These are phyloP conservation scores for Melastoma malabathricum DNA, from an alignment of 345 rosid genomes.

Conservation along the genomic window DNA sequence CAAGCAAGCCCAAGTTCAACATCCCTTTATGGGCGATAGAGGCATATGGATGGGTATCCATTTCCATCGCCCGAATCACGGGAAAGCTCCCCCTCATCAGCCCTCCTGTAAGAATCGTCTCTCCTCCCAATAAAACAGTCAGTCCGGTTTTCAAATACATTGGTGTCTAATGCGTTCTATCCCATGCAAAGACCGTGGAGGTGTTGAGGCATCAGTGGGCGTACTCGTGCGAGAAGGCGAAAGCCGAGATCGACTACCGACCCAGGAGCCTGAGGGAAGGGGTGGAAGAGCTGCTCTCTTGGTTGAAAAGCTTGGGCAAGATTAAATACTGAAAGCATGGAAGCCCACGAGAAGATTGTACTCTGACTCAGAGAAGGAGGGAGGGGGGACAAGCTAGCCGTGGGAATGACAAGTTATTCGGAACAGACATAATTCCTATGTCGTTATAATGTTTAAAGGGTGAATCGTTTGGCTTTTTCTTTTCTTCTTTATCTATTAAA, in stretches of 20 bases:
- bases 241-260: conserved; percentile 54
- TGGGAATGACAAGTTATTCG: too few species aligned
- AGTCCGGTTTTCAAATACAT: neutral
- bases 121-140: too few species aligned
- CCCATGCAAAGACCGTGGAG: conserved; percentile 37
- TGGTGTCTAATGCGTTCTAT: neutral
- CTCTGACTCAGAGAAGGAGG: too few species aligned
- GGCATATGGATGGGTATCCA: conserved; percentile 60
- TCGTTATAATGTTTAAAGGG: too few species aligned
- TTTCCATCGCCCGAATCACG: conserved; percentile 44
- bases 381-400: too few species aligned
- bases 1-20: conserved; percentile 43
- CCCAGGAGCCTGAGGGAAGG: conserved; percentile 79
- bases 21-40: conserved; percentile 53
- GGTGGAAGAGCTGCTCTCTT: conserved; percentile 58
- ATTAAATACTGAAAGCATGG: conserved; percentile 36
- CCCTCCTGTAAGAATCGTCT: conserved; percentile 49
- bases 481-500: too few species aligned
- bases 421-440: too few species aligned
- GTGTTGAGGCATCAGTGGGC: conserved; percentile 82
- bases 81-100: conserved; percentile 84
- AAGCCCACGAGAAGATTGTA: neutral
- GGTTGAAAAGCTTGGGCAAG: conserved; percentile 59
- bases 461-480: too few species aligned
- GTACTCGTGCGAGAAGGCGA: conserved; percentile 79